Percentiles rank a stretch among this genome's conserved stretches.
phyloP scores from a whole-genome alignment of 495 filamentous ascomycete genomes.

The Hypomontagnella monticulosa region DNA sequence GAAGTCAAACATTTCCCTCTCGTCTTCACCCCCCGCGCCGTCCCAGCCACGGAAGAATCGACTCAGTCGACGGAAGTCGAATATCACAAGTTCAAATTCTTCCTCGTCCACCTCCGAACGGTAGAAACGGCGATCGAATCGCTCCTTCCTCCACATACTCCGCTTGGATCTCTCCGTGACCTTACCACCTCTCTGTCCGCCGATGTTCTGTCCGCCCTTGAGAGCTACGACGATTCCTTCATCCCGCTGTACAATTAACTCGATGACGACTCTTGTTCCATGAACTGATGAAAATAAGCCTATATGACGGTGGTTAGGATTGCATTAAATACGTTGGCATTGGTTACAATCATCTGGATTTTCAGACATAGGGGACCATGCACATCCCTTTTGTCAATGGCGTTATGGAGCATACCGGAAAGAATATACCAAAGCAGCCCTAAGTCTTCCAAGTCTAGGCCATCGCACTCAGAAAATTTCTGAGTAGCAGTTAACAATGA shows the following conservation, averaged over 20 bases:
- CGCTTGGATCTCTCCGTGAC: slow-evolving; percentile 41
- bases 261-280: slow-evolving; percentile 34
- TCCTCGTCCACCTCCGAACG: slow-evolving; percentile 47
- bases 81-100: slow-evolving; percentile 39
- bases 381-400: slow-evolving; percentile 24
- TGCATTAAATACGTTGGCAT: slow-evolving; percentile 27
- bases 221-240: slow-evolving; percentile 27
- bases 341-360: slow-evolving; percentile 33
- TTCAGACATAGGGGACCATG: slow-evolving; percentile 22
- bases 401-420: slow-evolving; percentile 32
- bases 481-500: slow-evolving; percentile 25
- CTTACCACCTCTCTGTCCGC: slow-evolving; percentile 35
- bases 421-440: slow-evolving; percentile 31
- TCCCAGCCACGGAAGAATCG: slow-evolving; percentile 34
- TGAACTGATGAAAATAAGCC: slow-evolving; percentile 37
- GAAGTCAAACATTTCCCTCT: slow-evolving; percentile 42
- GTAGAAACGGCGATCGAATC: slow-evolving; percentile 50
- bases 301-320: slow-evolving; percentile 27
- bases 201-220: slow-evolving; percentile 36
- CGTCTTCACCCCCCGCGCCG: slow-evolving; percentile 36
- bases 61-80: slow-evolving; percentile 41
- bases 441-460: slow-evolving; percentile 5
- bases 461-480: background rate
- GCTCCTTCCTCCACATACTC: slow-evolving; percentile 45
- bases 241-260: slow-evolving; percentile 35